Conservation (phyloP, 768 basidiomycete genomes). For the Lepiota brunneoincarnata region DNA sequence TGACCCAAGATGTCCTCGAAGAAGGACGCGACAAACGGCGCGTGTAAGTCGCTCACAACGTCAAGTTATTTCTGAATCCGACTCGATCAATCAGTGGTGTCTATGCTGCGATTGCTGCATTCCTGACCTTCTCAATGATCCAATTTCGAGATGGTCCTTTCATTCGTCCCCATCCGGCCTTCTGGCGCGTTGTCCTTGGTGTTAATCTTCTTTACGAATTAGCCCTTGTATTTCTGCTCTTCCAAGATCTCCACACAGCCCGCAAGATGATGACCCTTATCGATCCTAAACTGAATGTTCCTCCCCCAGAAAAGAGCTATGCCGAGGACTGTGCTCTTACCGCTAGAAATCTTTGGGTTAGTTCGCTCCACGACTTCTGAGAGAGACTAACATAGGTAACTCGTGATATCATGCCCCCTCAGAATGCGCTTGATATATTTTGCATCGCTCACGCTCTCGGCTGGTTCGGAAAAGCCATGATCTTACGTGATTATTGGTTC, state of each 20-base stretch:
- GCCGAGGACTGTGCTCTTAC: slow-evolving; percentile 78
- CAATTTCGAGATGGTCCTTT: slow-evolving; percentile 91
- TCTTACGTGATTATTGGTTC: slow-evolving; percentile 91
- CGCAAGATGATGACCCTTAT: slow-evolving; percentile 75
- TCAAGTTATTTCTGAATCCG: slow-evolving; percentile 5
- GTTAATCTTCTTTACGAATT: slow-evolving; percentile 84
- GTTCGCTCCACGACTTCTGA: slow-evolving; percentile 15
- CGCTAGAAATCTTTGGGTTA: slow-evolving; percentile 63
- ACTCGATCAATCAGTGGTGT: slow-evolving; percentile 50
- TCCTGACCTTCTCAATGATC: slow-evolving; percentile 80
- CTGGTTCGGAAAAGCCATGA: slow-evolving; percentile 91
- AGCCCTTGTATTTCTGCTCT: slow-evolving; percentile 78
- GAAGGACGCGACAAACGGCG: slow-evolving; percentile 81
- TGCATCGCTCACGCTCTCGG: slow-evolving; percentile 83
- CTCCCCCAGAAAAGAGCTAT: slow-evolving; percentile 83
- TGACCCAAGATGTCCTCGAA: slow-evolving; percentile 77
- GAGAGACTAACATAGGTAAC: not conserved
- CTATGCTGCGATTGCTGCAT: slow-evolving; percentile 72
- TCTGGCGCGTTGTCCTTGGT: slow-evolving; percentile 79
- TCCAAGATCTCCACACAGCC: slow-evolving; percentile 80
- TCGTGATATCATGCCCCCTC: slow-evolving; percentile 4
- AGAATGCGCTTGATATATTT: slow-evolving; percentile 86
- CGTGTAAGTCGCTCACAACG: slow-evolving; percentile 49
- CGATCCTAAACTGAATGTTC: slow-evolving; percentile 68
- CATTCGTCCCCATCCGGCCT: slow-evolving; percentile 83